Evolutionary conservation across 176 grass and related monocot species (phyloP).

Genomic region (Eremochloa ophiuroides): DNA sequence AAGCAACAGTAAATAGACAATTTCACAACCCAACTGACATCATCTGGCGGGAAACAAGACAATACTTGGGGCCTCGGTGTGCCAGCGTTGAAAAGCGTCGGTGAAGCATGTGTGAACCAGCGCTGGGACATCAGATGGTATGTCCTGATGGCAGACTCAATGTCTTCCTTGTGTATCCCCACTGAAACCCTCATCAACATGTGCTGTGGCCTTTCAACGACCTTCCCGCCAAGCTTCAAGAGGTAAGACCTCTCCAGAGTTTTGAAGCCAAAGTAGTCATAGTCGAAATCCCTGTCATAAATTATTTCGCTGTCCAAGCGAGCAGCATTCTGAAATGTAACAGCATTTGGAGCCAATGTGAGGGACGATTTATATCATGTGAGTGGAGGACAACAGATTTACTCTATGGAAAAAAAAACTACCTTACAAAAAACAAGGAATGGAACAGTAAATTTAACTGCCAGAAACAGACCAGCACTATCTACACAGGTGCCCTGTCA

Average conservation of each 20-base stretch:
- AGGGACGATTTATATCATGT: neutral
- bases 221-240: constrained; percentile 62
- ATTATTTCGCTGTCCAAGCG: constrained; percentile 92
- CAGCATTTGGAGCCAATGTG: neutral
- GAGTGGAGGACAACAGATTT: neutral
- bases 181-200: constrained; percentile 98
- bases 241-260: constrained; percentile 96
- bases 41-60: neutral
- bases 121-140: constrained; percentile 97
- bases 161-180: constrained; percentile 94
- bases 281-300: constrained; percentile 97
- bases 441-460: neutral
- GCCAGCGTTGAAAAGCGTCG: constrained; percentile 89
- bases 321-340: constrained; percentile 70
- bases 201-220: constrained; percentile 82
- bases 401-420: neutral
- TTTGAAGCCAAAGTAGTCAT: constrained; percentile 97
- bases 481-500: neutral
- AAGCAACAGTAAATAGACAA: neutral
- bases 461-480: neutral
- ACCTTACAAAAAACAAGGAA: neutral
- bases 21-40: neutral
- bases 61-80: constrained; percentile 83
- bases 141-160: constrained; percentile 68
- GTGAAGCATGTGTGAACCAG: constrained; percentile 97